phyloP scores from a whole-genome alignment of 352 stramenopile genomes.

The Thalassiosira tumida region DNA sequence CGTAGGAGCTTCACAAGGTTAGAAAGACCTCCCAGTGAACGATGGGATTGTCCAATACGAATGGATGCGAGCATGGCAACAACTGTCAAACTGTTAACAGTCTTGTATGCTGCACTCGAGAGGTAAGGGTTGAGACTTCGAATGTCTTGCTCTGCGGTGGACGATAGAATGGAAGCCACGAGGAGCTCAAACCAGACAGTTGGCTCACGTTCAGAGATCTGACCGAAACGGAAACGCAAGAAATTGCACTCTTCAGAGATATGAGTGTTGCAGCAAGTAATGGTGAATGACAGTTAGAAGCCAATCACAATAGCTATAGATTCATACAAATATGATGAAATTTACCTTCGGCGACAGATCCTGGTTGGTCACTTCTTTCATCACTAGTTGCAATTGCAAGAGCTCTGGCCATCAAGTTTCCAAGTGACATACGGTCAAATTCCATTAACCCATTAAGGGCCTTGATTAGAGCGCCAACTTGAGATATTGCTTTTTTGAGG shows the following conservation, averaged over 20 bases:
- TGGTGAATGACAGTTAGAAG: conserved; percentile 14
- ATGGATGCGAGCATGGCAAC: conserved; percentile 92
- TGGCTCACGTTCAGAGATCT: conserved; percentile 90
- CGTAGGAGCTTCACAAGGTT: conserved; percentile 89
- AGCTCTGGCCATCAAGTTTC: conserved; percentile 90
- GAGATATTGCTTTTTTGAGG: conserved; percentile 87
- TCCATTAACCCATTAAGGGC: conserved; percentile 90
- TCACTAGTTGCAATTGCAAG: conserved; percentile 91
- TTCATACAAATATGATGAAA: not conserved
- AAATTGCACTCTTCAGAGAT: conserved; percentile 88
- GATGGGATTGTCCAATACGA: conserved; percentile 91
- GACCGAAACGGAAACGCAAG: conserved; percentile 89
- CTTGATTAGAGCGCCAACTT: conserved; percentile 89
- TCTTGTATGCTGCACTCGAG: conserved; percentile 89
- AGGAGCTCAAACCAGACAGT: conserved; percentile 91
- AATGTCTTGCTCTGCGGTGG: conserved; percentile 90
- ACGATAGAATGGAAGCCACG: conserved; percentile 91
- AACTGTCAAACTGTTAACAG: conserved; percentile 90
- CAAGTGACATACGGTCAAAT: conserved; percentile 91
- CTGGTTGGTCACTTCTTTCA: conserved; percentile 89
- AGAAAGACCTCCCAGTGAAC: conserved; percentile 88
- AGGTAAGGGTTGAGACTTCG: conserved; percentile 92
- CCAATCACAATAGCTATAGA: conserved; percentile 1
- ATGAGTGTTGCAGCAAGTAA: conserved; percentile 20
- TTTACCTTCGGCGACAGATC: conserved; percentile 66